These are phyloP conservation scores for Candida nitratophila DNA, from an alignment of 805 yeast species.

Conservation along the genomic window DNA sequence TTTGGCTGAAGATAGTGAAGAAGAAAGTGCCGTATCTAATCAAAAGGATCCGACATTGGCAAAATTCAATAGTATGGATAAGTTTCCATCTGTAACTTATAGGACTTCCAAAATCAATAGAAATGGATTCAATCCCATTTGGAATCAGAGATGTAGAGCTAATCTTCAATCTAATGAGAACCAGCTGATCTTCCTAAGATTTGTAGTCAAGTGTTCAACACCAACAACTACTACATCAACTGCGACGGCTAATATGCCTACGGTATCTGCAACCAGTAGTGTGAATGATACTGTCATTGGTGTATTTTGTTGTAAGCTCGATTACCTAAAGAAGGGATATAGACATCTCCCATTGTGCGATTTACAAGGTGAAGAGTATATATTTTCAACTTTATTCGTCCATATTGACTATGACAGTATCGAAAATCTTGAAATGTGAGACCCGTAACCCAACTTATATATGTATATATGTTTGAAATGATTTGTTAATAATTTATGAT, in stretches of 20 bases:
- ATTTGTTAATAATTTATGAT: too few species aligned
- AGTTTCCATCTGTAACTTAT: constrained; percentile 16
- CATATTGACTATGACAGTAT: constrained; percentile 13
- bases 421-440: too few species aligned
- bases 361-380: constrained; percentile 67
- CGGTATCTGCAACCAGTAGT: not conserved
- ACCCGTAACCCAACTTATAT: too few species aligned
- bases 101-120: constrained; percentile 35
- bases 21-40: not conserved
- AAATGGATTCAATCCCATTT: constrained; percentile 84
- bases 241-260: not conserved
- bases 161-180: constrained; percentile 27
- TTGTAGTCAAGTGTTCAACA: constrained; percentile 34
- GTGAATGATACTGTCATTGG: constrained; percentile 38
- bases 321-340: constrained; percentile 69
- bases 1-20: not conserved
- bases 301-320: constrained; percentile 49
- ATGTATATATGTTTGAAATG: too few species aligned
- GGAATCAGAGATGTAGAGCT: constrained; percentile 57
- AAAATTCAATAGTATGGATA: not conserved
- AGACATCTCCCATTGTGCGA: constrained; percentile 77
- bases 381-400: constrained; percentile 45
- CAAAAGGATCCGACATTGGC: not conserved
- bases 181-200: constrained; percentile 49
- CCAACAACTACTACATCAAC: not conserved